phyloP scores from a whole-genome alignment of 2,329 filamentous ascomycete species.

The Neofusicoccum parvum region DNA sequence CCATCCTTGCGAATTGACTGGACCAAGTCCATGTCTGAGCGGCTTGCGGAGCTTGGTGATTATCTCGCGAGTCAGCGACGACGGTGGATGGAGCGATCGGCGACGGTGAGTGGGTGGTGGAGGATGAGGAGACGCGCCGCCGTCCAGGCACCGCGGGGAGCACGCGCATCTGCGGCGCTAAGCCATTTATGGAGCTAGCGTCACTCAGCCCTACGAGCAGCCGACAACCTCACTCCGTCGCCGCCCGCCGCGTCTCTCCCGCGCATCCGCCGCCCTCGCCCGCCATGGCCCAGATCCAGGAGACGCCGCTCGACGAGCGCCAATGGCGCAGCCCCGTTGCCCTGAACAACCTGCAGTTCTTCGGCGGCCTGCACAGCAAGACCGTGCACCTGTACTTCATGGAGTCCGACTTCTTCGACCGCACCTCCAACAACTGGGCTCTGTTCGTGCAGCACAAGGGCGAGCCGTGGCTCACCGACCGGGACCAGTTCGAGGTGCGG shows the following conservation, averaged over 20 bases:
- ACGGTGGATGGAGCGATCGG: slow-evolving; percentile 8
- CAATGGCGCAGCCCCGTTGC: slow-evolving; percentile 31
- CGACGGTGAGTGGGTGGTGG: slow-evolving; percentile 12
- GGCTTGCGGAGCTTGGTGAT: not conserved
- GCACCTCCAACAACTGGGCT: slow-evolving; percentile 60
- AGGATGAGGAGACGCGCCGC: slow-evolving; percentile 14
- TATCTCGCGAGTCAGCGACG: slow-evolving; percentile 16
- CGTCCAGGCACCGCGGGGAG: not conserved
- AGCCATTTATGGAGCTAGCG: not conserved
- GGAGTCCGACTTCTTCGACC: slow-evolving; percentile 65
- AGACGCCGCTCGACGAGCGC: slow-evolving; percentile 37
- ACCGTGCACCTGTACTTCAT: slow-evolving; percentile 64
- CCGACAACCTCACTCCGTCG: slow-evolving; percentile 21
- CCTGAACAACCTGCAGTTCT: slow-evolving; percentile 27
- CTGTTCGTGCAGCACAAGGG: slow-evolving; percentile 53
- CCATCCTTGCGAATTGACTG: slow-evolving; percentile 90
- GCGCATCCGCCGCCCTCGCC: not conserved
- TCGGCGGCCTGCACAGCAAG: slow-evolving; percentile 15
- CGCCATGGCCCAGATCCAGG: slow-evolving; percentile 31
- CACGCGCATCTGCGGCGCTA: not conserved
- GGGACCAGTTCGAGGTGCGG: slow-evolving; percentile 58
- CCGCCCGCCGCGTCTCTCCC: not conserved
- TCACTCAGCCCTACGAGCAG: slow-evolving; percentile 12
- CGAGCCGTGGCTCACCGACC: slow-evolving; percentile 53
- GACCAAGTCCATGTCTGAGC: slow-evolving; percentile 78